Conservation (phyloP, 2,329 filamentous ascomycete genomes). For the Alternaria hordeiaustralica region DNA sequence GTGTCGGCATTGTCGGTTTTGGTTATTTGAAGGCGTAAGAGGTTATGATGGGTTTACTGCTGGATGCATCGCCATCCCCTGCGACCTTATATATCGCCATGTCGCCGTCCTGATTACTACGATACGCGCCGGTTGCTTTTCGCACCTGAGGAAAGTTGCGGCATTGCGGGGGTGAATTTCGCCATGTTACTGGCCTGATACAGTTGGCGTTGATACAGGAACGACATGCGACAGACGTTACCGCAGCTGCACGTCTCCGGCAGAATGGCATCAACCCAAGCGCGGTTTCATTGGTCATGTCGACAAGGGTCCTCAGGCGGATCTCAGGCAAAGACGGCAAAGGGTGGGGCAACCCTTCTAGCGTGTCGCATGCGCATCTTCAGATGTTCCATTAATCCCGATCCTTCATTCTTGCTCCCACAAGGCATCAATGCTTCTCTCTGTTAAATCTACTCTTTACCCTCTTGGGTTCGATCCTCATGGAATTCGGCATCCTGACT, state of each 20-base stretch:
- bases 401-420: not conserved
- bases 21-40: not conserved
- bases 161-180: conserved; percentile 1
- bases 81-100: conserved; percentile 2
- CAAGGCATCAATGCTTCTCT: not conserved
- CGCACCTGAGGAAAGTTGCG: not conserved
- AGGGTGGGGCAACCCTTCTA: conserved; percentile 7
- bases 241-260: conserved; percentile 2
- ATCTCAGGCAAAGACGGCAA: conserved; percentile 1
- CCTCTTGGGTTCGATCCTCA: not conserved
- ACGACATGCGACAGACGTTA: conserved; percentile 9
- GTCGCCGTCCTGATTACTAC: not conserved
- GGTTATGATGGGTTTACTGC: not conserved
- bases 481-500: not conserved
- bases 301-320: conserved; percentile 1
- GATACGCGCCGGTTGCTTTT: not conserved
- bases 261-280: not conserved
- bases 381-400: not conserved
- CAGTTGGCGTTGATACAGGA: conserved; percentile 4
- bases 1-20: conserved; percentile 48
- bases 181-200: conserved; percentile 9
- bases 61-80: not conserved
- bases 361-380: conserved; percentile 1
- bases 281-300: not conserved
- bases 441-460: not conserved